Base-by-base conservation (phyloP, 1,284 basidiomycete species). In the Moniliophthora roreri region DNA sequence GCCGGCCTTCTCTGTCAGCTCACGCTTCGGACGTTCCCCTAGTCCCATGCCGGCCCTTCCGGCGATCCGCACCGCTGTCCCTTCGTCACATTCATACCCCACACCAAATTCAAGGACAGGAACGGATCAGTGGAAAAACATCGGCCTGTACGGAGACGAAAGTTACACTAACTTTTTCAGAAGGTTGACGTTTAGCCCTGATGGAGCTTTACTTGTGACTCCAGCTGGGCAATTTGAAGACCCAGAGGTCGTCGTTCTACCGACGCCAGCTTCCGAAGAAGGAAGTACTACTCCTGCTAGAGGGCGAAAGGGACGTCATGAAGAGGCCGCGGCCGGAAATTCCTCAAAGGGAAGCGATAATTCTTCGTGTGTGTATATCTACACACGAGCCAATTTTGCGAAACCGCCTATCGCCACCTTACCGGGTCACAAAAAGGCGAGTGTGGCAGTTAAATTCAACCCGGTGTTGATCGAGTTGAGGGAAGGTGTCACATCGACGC, bases 151-250 rank as follows among this genome's bases (percentile, higher is more conserved):
- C 63, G 95, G 95, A 40, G 96, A 99, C 67, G 95, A 98, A 69
- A 92, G 87, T 61, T 94, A 87, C 63, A 95, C 93, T 3, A 94
- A 96, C 61, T 99, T 99, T 76, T 99, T 98, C 80, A 80, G 97
- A 26, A 82, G 96, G 24, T 75, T 99, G 51, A 88, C 88, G 3
- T 99, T 98, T 73, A 95, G 93, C 54, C 93, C 96, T 1, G 96
- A 99, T 66, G 96, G 97, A 0, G 91, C 87, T 8, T 75, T 99
- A 46, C 79, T 99, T 18, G 77, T 98, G 59, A 98, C 97, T 0
- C 96, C 97, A 0, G 95, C 95, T 1, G 96, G 97, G 0, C 90
- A 97, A 65, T 98, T 97, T 64, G 94, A 97, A 66, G 93, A 96
- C 68, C 91, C 91, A 11, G 80, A 87, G 39, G 79, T 87, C 53